Base-by-base conservation (phyloP, 2,329 filamentous ascomycete species). In the Arthrobotrys entomopaga region DNA sequence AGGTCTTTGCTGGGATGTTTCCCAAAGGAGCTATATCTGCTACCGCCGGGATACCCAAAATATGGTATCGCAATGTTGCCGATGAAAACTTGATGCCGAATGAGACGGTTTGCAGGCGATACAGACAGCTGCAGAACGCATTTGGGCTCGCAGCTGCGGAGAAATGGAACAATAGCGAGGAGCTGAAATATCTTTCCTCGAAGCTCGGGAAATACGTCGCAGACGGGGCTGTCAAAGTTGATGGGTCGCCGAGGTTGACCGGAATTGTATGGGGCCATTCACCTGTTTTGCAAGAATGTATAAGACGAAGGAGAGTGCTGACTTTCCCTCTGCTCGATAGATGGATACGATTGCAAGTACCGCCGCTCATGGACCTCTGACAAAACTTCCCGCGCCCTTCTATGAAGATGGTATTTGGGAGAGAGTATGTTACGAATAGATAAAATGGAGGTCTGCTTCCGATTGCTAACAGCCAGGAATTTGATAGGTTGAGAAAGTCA, bases 331-430 rank as follows among this genome's bases (percentile, higher is more conserved):
- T 34, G 3, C 13, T 60, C 40, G 20, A 29, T 43, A 66, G 69
- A 92, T 96, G 90, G 95, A 99, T 82, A 95, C 92, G 0, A 87
- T 98, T 79, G 98, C 97, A 80, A 88, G 92, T 5, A 96, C 92
- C 0, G 84, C 91, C 11, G 94, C 93, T 1, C 95, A 98, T 80
- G 92, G 91, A 0, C 87, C 90, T 0, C 86, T 87, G 10, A 97
- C 93, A 0, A 88, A 86, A 52, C 85, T 98, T 1, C 95, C 95
- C 0, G 84, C 85, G 8, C 91, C 93, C 76, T 98, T 99, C 81
- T 98, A 98, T 82, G 92, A 97, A 79, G 80, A 85, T 15, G 56
- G 38, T 7, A 48, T 73, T 26, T 73, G 61, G 61, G 42, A 38
- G 16, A 73, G 20, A 24, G 69, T 73, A 40, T 66, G 61, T 8